Evolutionary conservation across 768 basidiomycete species (phyloP).

Genomic region (Amanita molliuscula): DNA sequence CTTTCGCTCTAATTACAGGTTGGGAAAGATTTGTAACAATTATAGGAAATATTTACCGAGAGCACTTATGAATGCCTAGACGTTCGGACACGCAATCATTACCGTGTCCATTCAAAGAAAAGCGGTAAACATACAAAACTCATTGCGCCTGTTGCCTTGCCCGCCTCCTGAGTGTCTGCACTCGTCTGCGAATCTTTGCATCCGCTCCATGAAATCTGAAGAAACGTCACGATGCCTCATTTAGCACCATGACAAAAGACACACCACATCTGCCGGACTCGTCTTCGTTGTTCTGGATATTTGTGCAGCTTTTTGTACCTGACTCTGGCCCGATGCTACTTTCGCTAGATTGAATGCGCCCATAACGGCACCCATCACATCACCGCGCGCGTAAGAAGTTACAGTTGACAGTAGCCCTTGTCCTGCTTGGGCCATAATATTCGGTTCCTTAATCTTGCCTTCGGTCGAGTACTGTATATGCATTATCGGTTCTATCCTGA

Average conservation of each 20-base stretch:
- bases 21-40: not conserved
- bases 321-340: slow-evolving; percentile 56
- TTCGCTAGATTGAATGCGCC: slow-evolving; percentile 70
- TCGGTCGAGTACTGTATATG: slow-evolving; percentile 76
- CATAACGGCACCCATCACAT: slow-evolving; percentile 69
- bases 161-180: slow-evolving; percentile 61
- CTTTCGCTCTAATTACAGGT: slow-evolving; percentile 11
- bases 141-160: slow-evolving; percentile 70
- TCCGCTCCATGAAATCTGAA: slow-evolving; percentile 76
- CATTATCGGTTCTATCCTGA: not conserved
- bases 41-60: slow-evolving; percentile 28
- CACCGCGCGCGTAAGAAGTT: slow-evolving; percentile 65
- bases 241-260: slow-evolving; percentile 16
- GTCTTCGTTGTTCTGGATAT: slow-evolving; percentile 54
- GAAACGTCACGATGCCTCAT: not conserved
- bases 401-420: slow-evolving; percentile 77
- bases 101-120: not conserved
- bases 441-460: slow-evolving; percentile 92
- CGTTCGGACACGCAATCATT: not conserved
- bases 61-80: slow-evolving; percentile 46
- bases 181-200: slow-evolving; percentile 80
- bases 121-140: slow-evolving; percentile 42
- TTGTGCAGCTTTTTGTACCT: slow-evolving; percentile 60
- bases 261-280: slow-evolving; percentile 77
- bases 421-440: slow-evolving; percentile 79